These are phyloP conservation scores for Yamadazyma sp. DNA, from an alignment of 1,139 yeast genomes.

Conservation along the genomic window DNA sequence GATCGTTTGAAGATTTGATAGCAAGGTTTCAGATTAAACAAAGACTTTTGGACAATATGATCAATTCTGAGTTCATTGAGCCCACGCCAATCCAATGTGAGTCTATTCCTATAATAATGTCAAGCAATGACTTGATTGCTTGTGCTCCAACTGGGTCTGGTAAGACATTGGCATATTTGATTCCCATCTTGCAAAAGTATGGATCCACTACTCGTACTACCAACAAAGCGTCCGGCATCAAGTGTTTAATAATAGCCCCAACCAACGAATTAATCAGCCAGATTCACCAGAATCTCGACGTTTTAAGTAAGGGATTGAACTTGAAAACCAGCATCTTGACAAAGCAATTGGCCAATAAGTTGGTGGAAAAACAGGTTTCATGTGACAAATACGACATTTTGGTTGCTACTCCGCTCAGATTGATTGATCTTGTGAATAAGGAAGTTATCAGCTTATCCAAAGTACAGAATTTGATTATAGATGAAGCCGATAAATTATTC, in stretches of 20 bases:
- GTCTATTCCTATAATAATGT: conserved; percentile 68
- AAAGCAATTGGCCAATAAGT: conserved; percentile 71
- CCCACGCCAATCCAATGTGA: conserved; percentile 95
- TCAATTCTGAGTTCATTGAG: conserved; percentile 67
- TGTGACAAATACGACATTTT: conserved; percentile 73
- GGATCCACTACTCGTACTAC: conserved; percentile 19
- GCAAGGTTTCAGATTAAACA: conserved; percentile 66
- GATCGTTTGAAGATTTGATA: conserved; percentile 79
- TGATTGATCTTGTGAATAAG: conserved; percentile 72
- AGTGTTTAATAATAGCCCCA: conserved; percentile 85
- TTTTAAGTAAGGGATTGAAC: conserved; percentile 53
- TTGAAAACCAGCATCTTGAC: conserved; percentile 67
- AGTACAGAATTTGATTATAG: conserved; percentile 77
- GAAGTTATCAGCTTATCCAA: conserved; percentile 57
- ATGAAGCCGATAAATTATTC: conserved; percentile 94
- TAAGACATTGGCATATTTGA: conserved; percentile 82
- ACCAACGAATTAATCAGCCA: conserved; percentile 85
- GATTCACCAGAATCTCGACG: conserved; percentile 68
- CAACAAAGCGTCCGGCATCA: conserved; percentile 48
- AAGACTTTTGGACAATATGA: conserved; percentile 62
- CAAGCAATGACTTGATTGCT: conserved; percentile 70
- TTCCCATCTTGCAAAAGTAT: conserved; percentile 71
- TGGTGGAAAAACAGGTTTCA: conserved; percentile 57
- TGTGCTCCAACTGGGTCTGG: conserved; percentile 97
- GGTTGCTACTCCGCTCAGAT: conserved; percentile 84